A percentile compares a stretch with the other conserved stretches of the same genome.
Conservation (phyloP, 1,139 yeast genomes). For the Blastobotrys elegans region DNA sequence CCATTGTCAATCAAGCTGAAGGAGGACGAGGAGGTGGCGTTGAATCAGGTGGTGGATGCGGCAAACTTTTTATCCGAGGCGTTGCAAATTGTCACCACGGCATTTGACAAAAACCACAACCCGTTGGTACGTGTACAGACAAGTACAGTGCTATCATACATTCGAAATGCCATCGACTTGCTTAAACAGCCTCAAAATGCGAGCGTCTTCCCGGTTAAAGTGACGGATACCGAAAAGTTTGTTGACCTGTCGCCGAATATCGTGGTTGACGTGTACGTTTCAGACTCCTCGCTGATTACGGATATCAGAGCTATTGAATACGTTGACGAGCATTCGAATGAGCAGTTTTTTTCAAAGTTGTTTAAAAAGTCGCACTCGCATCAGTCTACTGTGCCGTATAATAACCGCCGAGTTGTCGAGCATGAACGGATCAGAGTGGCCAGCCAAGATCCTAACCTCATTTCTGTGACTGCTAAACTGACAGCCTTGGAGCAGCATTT, state of each 20-base stretch:
- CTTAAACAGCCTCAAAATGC: constrained; percentile 22
- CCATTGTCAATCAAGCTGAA: constrained; percentile 18
- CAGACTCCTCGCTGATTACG: constrained; percentile 26
- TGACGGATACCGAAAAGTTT: constrained; percentile 16
- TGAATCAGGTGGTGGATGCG: constrained; percentile 27
- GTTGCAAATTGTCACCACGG: constrained; percentile 10
- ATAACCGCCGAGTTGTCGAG: constrained; percentile 39
- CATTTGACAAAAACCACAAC: constrained; percentile 6
- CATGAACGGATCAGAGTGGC: constrained; percentile 38
- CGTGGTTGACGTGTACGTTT: constrained; percentile 26
- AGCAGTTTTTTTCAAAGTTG: constrained; percentile 13
- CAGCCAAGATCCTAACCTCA: constrained; percentile 44
- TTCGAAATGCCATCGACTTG: constrained; percentile 22
- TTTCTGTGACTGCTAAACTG: constrained; percentile 41
- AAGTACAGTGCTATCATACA: constrained; percentile 15
- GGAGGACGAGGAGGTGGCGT: constrained; percentile 15
- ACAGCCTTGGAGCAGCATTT: constrained; percentile 26
- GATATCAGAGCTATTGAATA: constrained; percentile 26
- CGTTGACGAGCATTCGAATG: constrained; percentile 5
- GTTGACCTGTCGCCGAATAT: constrained; percentile 18
- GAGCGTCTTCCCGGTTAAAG: constrained; percentile 22
- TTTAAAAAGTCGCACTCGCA: constrained; percentile 8
- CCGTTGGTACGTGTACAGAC: constrained; percentile 15
- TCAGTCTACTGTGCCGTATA: constrained; percentile 24
- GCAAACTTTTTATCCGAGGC: constrained; percentile 23